Base-by-base conservation (phyloP, 805 yeast genomes). In the Debaryomyces hansenii region DNA sequence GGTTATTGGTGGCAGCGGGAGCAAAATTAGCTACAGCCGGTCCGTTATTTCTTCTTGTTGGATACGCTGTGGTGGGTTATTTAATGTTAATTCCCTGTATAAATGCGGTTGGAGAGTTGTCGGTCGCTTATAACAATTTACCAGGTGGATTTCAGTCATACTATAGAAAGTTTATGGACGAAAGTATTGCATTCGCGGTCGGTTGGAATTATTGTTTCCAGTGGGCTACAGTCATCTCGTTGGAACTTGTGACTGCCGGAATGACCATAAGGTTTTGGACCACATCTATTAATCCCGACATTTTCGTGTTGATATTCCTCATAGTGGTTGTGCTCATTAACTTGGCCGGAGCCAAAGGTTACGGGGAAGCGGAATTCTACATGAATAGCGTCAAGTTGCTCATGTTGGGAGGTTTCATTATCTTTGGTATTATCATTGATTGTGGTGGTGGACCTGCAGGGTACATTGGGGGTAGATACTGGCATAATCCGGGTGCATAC, bases 81-180 rank as follows among this genome's bases (percentile, higher is more conserved):
- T 77, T 82, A 74, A 75, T 84, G 27, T 80, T 77, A 61, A 52
- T 61, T 18, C 60, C 60, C 9, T 72, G 78, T 50, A 82, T 82
- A 44, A 79, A 77, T 47, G 78, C 83, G 12, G 75, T 81, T 52
- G 87, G 88, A 49, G 90, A 84, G 58, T 69, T 78, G 49, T 88
- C 84, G 50, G 80, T 79, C 45, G 71, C 64, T 41, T 60, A 59
- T 60, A 48, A 62, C 4, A 74, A 66, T 40, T 68, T 62, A 52
- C 70, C 55, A 41, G 75, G 75, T 18, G 70, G 74, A 4, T 69
- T 69, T 48, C 64, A 69, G 14, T 62, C 71, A 34, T 69, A 61
- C 48, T 70, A 70, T 18, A 63, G 70, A 9, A 55, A 67, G 45
- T 69, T 69, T 46, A 62, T 69, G 12, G 71, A 66, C 46, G 55